phyloP scores from a whole-genome alignment of 768 basidiomycete genomes.

The Gautieria morchelliformis region DNA sequence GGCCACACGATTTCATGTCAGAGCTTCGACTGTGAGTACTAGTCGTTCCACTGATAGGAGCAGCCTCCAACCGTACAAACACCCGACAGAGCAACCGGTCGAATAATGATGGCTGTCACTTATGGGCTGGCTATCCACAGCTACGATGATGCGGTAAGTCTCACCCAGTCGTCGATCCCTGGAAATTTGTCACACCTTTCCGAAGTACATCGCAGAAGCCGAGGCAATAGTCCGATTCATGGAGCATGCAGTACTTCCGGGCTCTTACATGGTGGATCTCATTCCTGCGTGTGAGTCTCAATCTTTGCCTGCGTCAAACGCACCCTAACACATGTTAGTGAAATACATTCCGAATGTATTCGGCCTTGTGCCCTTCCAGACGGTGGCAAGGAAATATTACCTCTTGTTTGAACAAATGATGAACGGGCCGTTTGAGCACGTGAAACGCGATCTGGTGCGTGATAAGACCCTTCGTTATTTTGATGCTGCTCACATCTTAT shows the following conservation, averaged over 20 bases:
- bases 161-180: neutral
- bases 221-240: slow-evolving; percentile 20
- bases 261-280: slow-evolving; percentile 22
- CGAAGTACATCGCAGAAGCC: slow-evolving; percentile 21
- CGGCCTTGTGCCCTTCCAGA: slow-evolving; percentile 18
- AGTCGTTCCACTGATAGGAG: neutral
- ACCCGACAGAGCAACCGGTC: neutral
- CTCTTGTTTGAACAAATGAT: slow-evolving; percentile 9
- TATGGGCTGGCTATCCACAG: neutral
- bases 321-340: slow-evolving; percentile 9
- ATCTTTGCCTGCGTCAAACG: neutral
- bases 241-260: slow-evolving; percentile 17
- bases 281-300: slow-evolving; percentile 17
- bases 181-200: neutral
- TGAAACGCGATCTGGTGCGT: slow-evolving; percentile 11
- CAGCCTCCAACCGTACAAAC: neutral
- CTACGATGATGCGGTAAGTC: neutral
- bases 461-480: neutral
- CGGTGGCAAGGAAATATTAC: slow-evolving; percentile 5
- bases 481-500: neutral
- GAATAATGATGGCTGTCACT: neutral
- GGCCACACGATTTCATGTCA: neutral
- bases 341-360: slow-evolving; percentile 14
- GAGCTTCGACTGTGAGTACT: neutral
- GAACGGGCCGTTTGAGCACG: slow-evolving; percentile 13